Base-by-base conservation (phyloP, 768 basidiomycete species). In the Pleurotus tuoliensis region DNA sequence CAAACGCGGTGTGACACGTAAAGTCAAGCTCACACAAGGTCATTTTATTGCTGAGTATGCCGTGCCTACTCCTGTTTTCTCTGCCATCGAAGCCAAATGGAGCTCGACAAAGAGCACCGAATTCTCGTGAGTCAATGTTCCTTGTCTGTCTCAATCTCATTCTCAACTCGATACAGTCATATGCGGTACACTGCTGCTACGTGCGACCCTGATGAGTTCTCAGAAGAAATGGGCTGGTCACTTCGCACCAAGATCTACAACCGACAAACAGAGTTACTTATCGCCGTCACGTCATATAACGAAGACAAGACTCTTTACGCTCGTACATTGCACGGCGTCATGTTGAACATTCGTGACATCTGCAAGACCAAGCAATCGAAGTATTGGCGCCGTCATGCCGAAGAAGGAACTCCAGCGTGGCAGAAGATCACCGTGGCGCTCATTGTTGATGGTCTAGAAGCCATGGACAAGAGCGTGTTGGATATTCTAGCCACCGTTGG, bases 341-440 rank as follows among this genome's bases (percentile, higher is more conserved):
- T 98, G 95, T 71, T 96, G 60, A 98, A 99, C 71, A 96, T 98
- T 59, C 90, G 95, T 61, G 90, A 98, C 64, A 98, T 98, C 62
- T 95, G 94, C 82, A 94, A 90, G 73, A 94, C 92, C 41, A 95
- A 95, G 70, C 89, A 90, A 66, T 92, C 89, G 60, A 94, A 94
- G 70, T 96, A 89, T 73, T 94, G 94, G 92, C 81, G 87, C 44
- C 80, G 84, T 58, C 81, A 80, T 51, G 87, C 92, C 8, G 90
- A 92, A 69, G 90, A 92, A 66, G 91, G 92, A 44, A 79, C 81
- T 54, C 90, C 92, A 39, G 86, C 79, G 8, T 98, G 95, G 95
- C 91, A 97, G 68, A 87, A 82, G 67, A 94, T 98, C 63, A 85
- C 84, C 3, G 93, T 96, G 18, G 88, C 90, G 41, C 82, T 96